Conservation (phyloP, 306 rosid genomes). For the Purshia tridentata region DNA sequence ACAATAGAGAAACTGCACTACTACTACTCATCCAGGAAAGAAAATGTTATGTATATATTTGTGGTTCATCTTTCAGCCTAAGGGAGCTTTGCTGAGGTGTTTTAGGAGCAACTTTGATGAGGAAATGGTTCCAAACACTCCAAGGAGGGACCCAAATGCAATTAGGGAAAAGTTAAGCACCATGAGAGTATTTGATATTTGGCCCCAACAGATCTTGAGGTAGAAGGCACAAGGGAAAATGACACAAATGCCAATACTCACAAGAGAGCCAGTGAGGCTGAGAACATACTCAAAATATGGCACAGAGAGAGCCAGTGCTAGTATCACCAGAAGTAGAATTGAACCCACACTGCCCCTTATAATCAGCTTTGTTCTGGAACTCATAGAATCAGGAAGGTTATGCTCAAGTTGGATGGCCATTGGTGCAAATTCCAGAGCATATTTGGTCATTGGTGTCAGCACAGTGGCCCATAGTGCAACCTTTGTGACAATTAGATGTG, state of each 20-base stretch:
- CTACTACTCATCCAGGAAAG: background rate
- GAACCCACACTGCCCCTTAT: conserved; percentile 52
- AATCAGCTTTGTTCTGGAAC: conserved; percentile 37
- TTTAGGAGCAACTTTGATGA: conserved; percentile 43
- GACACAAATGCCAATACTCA: conserved; percentile 41
- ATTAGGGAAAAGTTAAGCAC: conserved; percentile 41
- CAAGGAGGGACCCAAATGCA: conserved; percentile 50
- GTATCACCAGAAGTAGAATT: conserved; percentile 43
- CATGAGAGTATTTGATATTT: conserved; percentile 37
- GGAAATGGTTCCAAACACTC: conserved; percentile 55
- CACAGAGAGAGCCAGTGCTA: conserved; percentile 52
- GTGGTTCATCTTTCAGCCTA: conserved; percentile 7
- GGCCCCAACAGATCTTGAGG: conserved; percentile 59
- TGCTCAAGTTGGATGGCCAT: conserved; percentile 63
- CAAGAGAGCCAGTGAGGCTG: conserved; percentile 74
- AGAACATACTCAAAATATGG: conserved; percentile 72
- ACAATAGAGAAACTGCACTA: background rate
- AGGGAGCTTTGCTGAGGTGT: conserved; percentile 28
- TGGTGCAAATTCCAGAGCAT: conserved; percentile 75
- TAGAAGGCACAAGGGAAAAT: conserved; percentile 62
- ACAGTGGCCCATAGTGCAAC: conserved; percentile 79
- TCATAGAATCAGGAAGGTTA: conserved; percentile 46
- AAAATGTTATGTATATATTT: background rate
- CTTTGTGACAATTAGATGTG: conserved; percentile 41
- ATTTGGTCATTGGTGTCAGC: conserved; percentile 74